A percentile compares a stretch with the other conserved stretches of the same genome.
These are phyloP conservation scores for Entonaema liquescens DNA, from an alignment of 495 filamentous ascomycete genomes.

Conservation along the genomic window DNA sequence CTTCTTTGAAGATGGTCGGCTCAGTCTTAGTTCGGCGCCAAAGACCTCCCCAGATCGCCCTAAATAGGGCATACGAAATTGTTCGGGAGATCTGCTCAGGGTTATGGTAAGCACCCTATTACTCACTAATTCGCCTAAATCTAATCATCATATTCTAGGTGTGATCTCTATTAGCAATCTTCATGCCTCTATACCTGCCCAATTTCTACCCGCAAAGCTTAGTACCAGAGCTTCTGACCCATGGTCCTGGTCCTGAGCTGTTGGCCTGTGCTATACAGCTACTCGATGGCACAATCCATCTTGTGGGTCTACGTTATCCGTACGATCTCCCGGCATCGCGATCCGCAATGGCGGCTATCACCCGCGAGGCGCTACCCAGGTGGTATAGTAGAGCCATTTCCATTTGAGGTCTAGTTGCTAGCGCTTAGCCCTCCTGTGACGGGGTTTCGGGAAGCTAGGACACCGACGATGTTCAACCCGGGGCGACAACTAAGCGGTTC, in stretches of 20 bases:
- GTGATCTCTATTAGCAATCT: not conserved
- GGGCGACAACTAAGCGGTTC: not conserved
- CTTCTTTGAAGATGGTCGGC: not conserved
- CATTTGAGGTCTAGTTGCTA: not conserved
- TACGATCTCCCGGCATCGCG: slow-evolving; percentile 7
- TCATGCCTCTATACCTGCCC: not conserved
- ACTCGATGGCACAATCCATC: slow-evolving; percentile 1
- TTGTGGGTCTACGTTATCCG: slow-evolving; percentile 8
- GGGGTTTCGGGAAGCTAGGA: not conserved
- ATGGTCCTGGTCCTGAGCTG: slow-evolving; percentile 1
- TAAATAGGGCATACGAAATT: slow-evolving; percentile 5
- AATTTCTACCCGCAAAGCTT: slow-evolving; percentile 2
- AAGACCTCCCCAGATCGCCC: slow-evolving; percentile 11
- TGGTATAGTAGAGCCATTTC: not conserved
- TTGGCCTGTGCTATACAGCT: not conserved
- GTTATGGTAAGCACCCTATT: not conserved
- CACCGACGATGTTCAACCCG: not conserved
- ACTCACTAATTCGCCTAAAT: slow-evolving; percentile 4
- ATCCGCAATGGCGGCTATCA: not conserved
- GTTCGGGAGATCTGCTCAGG: not conserved
- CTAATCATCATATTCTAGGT: not conserved
- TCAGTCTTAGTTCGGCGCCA: not conserved
- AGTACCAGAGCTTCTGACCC: not conserved
- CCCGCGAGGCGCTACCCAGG: not conserved
- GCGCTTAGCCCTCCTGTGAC: not conserved